Evolutionary conservation across 352 stramenopile genomes (phyloP).

Genomic region (Phytophthora sp.): DNA sequence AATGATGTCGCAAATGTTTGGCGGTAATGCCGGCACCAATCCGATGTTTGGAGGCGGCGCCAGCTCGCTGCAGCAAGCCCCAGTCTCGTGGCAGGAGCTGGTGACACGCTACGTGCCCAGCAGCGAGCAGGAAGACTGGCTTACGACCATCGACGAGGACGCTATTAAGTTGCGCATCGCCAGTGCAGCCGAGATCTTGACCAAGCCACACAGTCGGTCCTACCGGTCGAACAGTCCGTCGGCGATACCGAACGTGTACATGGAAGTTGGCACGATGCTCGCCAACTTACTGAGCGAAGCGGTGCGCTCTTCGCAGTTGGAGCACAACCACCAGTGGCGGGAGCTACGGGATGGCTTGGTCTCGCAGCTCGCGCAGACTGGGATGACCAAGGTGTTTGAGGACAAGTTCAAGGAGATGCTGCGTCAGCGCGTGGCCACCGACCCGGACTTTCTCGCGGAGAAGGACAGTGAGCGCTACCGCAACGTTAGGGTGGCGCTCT

Average conservation of each 20-base stretch:
- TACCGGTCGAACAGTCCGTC: slow-evolving; percentile 57
- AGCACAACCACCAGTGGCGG: slow-evolving; percentile 63
- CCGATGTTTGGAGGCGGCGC: slow-evolving; percentile 31
- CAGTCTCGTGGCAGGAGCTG: slow-evolving; percentile 72
- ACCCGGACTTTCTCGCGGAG: slow-evolving; percentile 57
- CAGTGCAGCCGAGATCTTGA: slow-evolving; percentile 36
- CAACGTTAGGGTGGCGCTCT: slow-evolving; percentile 64
- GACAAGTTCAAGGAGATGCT: slow-evolving; percentile 69
- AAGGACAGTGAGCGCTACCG: slow-evolving; percentile 54
- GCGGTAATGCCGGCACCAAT: slow-evolving; percentile 36
- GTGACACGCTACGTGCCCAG: slow-evolving; percentile 63
- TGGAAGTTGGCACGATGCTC: slow-evolving; percentile 66
- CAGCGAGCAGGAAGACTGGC: slow-evolving; percentile 68
- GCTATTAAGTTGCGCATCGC: slow-evolving; percentile 45
- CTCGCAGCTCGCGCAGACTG: slow-evolving; percentile 55
- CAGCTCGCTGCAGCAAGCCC: slow-evolving; percentile 16
- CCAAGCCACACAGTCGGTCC: slow-evolving; percentile 61
- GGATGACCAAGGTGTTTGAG: slow-evolving; percentile 56
- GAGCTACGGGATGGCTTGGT: slow-evolving; percentile 59
- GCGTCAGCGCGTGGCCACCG: slow-evolving; percentile 51
- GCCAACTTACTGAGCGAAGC: slow-evolving; percentile 67
- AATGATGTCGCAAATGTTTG: slow-evolving; percentile 88
- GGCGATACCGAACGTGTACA: slow-evolving; percentile 67
- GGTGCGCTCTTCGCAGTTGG: slow-evolving; percentile 64
- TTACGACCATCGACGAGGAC: slow-evolving; percentile 70